Percentiles rank a stretch among this genome's conserved stretches.
These are phyloP conservation scores for Breviolum minutum DNA, from an alignment of 73 alveolate genomes.

Conservation along the genomic window DNA sequence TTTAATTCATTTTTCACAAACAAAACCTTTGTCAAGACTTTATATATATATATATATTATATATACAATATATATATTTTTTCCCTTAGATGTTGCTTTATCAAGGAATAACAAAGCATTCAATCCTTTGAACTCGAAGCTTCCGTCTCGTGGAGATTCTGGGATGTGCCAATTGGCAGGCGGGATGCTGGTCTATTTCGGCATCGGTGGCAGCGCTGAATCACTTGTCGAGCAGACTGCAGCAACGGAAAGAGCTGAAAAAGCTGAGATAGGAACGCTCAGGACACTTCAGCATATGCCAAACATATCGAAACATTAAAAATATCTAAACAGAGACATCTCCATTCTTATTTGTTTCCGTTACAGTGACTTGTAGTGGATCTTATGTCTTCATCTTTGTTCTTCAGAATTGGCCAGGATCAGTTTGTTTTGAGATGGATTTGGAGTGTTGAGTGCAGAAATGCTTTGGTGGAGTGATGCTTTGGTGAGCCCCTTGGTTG, in stretches of 20 bases:
- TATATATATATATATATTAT: background rate
- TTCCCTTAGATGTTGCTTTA: too few species aligned
- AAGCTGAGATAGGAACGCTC: conserved; percentile 32
- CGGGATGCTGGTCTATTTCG: conserved; percentile 54
- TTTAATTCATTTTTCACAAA: background rate
- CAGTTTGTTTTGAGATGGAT: too few species aligned
- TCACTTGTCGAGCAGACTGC: background rate
- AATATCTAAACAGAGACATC: too few species aligned
- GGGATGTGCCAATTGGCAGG: background rate
- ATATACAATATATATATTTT: too few species aligned
- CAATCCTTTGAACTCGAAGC: too few species aligned
- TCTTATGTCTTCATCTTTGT: too few species aligned
- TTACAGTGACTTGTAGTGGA: too few species aligned
- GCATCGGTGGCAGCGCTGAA: conserved; percentile 53
- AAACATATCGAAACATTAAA: background rate
- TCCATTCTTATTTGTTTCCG: too few species aligned
- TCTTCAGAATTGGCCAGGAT: too few species aligned
- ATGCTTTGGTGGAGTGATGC: too few species aligned
- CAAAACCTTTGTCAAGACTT: background rate
- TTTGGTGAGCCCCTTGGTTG: background rate
- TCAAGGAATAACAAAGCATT: background rate
- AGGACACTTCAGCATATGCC: background rate
- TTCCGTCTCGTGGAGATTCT: too few species aligned
- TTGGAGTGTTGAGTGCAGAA: too few species aligned
- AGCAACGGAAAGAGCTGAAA: background rate